Base-by-base conservation (phyloP, 202 grass and related monocot species). In the Elaeis oleifera region DNA sequence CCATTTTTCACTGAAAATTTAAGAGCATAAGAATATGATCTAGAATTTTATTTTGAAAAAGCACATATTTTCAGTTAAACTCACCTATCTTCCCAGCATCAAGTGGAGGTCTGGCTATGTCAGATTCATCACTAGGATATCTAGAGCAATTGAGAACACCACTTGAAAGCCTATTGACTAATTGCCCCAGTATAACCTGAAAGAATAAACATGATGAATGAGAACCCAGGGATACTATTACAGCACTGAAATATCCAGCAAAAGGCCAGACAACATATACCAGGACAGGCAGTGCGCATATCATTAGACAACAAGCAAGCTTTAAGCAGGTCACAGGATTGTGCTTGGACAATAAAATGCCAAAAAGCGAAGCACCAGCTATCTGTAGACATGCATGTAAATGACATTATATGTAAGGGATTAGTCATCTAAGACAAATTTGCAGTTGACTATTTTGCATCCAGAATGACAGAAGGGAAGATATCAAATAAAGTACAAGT, bases 161-260 rank as follows among this genome's bases (percentile, higher is more conserved):
- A 50, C 80, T 80, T 11, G 92, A 97, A 62, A 97, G 64, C 27
- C 58, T 81, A 79, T 97, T 92, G 68, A 97, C 91, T 77, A 91
- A 26, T 53, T 89, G 88, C 64, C 92, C 92, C 56, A 97, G 65
- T 61, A 97, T 77, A 78, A 97, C 61, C 92, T 97, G 79, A 60
- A 83, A 80, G 58, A 63, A 29, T 63, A 79, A 52, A 81, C 26
- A 69, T 16, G 1, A 56, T 18, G 26, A 59, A 50, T 51, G 7
- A 1, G 24, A 57, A 65, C 52, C 76, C 36, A 83, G 50, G 28
- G 51, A 19, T 5, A 17, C 51, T n/a, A 3, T 7, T 48, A 14
- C 59, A 67, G 48, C 3, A 27, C 61, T 69, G 50, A 16, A 60
- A 36, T 39, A 61, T 54, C 51, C 6, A 21, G 60, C 25, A 50